Conservation (phyloP, 192 early-diverging fungal genomes). For the Chytriomyces sp. region DNA sequence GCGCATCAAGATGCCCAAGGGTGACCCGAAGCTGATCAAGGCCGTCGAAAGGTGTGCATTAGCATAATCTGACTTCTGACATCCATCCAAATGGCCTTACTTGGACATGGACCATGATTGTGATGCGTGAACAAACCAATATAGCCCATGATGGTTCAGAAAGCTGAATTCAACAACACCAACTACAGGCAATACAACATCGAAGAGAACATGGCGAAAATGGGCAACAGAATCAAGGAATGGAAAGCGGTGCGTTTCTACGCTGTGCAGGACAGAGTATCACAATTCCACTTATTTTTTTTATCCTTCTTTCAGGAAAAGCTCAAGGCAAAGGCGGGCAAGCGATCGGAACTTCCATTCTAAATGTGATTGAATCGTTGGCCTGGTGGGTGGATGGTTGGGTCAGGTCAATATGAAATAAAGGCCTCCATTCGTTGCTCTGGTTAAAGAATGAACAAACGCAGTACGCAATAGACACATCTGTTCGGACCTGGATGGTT, state of each 20-base stretch:
- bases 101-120: no score
- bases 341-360: conserved; percentile 42
- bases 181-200: conserved; percentile 43
- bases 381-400: no score
- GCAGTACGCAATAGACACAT: no score
- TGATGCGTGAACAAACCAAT: background rate
- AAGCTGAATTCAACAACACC: background rate
- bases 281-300: background rate
- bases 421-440: no score
- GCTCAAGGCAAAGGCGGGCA: conserved; percentile 32
- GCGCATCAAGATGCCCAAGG: conserved; percentile 37
- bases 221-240: conserved; percentile 40
- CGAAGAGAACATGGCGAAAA: conserved; percentile 47
- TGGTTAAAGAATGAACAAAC: no score
- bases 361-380: no score
- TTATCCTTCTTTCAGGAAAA: conserved; percentile 31
- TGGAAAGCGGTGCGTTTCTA: conserved; percentile 41
- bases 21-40: conserved; percentile 35
- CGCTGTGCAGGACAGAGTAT: background rate
- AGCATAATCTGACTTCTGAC: no score
- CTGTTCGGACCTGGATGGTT: no score
- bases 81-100: no score
- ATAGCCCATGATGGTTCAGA: background rate
- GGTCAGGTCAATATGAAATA: no score
- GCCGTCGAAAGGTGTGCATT: conserved; percentile 37